phyloP scores from a whole-genome alignment of 2,329 filamentous ascomycete genomes.

The Zymoseptoria passerinii region DNA sequence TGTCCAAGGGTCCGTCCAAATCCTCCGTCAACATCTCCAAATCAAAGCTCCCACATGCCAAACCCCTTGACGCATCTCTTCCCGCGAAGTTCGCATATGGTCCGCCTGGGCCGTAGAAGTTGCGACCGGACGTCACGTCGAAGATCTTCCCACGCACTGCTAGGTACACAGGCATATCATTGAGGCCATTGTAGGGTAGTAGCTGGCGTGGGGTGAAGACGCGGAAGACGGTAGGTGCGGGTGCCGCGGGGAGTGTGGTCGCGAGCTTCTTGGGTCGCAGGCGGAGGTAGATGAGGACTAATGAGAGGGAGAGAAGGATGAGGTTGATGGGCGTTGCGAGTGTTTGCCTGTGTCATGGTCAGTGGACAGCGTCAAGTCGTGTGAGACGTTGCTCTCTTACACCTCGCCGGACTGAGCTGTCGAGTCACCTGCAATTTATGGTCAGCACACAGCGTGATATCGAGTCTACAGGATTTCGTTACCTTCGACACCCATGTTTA shows the following conservation, averaged over 20 bases:
- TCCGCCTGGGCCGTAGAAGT: conserved; percentile 93
- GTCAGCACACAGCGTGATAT: not conserved
- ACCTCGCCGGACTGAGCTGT: conserved; percentile 7
- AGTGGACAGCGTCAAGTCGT: not conserved
- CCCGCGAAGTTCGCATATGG: conserved; percentile 96
- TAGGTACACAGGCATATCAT: conserved; percentile 70
- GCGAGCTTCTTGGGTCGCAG: conserved; percentile 46
- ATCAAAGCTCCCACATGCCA: conserved; percentile 89
- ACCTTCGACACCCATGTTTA: not conserved
- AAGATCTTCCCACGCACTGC: conserved; percentile 88
- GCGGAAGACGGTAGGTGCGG: conserved; percentile 72
- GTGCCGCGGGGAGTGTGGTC: conserved; percentile 44
- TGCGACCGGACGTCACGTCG: conserved; percentile 75
- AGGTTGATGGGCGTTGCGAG: conserved; percentile 54
- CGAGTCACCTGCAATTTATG: conserved; percentile 1
- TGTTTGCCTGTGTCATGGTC: conserved; percentile 38
- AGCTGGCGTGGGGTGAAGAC: conserved; percentile 76
- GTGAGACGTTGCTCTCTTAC: conserved; percentile 11
- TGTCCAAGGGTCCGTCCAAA: conserved; percentile 73
- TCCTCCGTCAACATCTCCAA: conserved; percentile 91
- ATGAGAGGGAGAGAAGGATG: conserved; percentile 50
- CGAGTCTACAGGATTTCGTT: not conserved
- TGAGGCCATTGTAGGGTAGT: conserved; percentile 73
- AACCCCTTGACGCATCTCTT: conserved; percentile 75
- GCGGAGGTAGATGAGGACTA: conserved; percentile 50